Percentiles rank a stretch among this genome's conserved stretches.
Conservation (phyloP, 495 filamentous ascomycete genomes). For the Aspergillus olivimuriae region DNA sequence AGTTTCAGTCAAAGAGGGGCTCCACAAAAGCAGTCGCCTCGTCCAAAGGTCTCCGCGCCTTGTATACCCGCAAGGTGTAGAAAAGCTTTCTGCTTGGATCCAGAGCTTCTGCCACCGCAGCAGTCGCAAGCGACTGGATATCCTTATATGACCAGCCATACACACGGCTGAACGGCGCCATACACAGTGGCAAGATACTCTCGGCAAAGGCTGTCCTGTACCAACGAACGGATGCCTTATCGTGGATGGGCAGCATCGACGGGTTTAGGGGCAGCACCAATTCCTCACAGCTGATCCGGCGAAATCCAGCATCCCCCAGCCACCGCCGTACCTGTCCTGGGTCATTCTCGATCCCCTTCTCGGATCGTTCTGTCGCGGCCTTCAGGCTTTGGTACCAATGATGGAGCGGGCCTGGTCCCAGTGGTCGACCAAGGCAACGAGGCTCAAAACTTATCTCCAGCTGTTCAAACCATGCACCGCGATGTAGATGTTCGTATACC, state of each 20-base stretch:
- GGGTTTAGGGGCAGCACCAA: not conserved
- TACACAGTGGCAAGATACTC: not conserved
- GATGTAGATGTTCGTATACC: not conserved
- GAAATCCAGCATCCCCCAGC: not conserved
- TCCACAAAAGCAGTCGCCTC: too few species aligned
- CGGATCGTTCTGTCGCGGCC: not conserved
- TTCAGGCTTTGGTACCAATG: slow-evolving; percentile 1
- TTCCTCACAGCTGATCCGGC: not conserved
- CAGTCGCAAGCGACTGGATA: not conserved
- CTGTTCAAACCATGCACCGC: not conserved
- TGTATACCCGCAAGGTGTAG: not conserved
- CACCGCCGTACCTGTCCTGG: not conserved
- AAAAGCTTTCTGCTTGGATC: not conserved
- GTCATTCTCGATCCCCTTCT: not conserved
- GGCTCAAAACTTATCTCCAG: not conserved
- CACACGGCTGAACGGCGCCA: not conserved
- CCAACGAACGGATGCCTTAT: not conserved
- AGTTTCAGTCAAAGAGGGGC: too few species aligned
- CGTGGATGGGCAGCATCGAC: not conserved
- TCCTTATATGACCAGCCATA: not conserved
- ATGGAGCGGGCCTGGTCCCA: not conserved
- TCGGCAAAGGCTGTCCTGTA: not conserved
- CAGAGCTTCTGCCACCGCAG: not conserved
- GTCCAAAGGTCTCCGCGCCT: not conserved
- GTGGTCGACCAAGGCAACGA: not conserved